Base-by-base conservation (phyloP, 2,329 filamentous ascomycete genomes). In the Aspergillus neotritici region DNA sequence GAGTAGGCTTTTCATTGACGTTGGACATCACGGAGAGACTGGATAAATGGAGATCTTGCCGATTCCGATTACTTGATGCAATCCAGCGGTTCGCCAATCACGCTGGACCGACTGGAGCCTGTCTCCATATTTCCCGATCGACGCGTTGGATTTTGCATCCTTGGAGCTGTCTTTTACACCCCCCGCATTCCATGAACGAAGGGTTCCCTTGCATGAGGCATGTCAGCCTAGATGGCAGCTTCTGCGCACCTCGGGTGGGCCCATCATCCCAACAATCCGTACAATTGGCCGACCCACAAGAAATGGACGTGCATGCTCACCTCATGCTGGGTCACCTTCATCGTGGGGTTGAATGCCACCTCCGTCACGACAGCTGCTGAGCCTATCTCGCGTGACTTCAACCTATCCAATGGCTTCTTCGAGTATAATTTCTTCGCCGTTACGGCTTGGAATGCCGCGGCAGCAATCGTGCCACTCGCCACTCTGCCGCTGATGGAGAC, bases 381-480 rank as follows among this genome's bases (percentile, higher is more conserved):
- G 10, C 44, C 38, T 2, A 47, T 55, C 14, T 48, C 48, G 9
- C 14, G 32, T 1, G 46, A 49, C 5, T 55, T 55, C 25, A 14
- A 46, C 12, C 34, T 55, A 6, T 36, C 25, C 4, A 49, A 52
- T 32, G 40, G 39, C 17, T 17, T 39, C 5, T 55, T 55, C 9
- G 47, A 53, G 9, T 52, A 52, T 17, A 51, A 48, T 4, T 55
- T 54, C 40, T 55, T 53, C 41, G 43, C 49, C 2, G 53, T 55
- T 1, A 50, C 51, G 3, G 46, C 53, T 0, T 55, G 53, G 53
- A 52, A 53, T 11, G 37, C 45, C 4, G 51, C 51, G 0, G 53
- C 51, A 3, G 51, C 50, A 8, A 38, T 52, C 17, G 49, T 52
- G 7, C 50, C 51, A 4, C 41, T 55, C 9, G 45, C 43, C 28